Evolutionary conservation across 2,329 filamentous ascomycete genomes (phyloP), one percentile per base, ranked within the genome.

Genomic region (Falciphora oryzae): DNA sequence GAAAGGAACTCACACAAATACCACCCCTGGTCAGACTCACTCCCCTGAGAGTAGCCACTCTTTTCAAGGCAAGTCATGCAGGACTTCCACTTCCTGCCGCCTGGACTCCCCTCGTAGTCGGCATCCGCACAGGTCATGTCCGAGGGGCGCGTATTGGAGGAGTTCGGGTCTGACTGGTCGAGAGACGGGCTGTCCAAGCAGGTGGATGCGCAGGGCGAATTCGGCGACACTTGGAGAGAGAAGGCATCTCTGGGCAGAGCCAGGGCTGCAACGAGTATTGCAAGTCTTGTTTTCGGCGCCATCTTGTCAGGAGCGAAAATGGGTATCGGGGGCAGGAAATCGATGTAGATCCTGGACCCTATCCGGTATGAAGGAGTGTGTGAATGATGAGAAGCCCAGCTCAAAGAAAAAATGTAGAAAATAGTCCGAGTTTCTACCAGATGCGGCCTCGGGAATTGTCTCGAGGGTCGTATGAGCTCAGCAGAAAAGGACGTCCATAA

Each of bases 1-100:
- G 11, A 57, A 63, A 18, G 16, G 10, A 14, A 74, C 83, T 74
- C 77, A 85, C 83, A 84, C 58, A 85, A 68, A 66, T 85, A 85
- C 83, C 83, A 85, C 61, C 77, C 75, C 66, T 83, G 81, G 67
- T 86, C 83, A 64, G 73, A 85, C 72, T 85, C 82, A 8, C 65
- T 65, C 1, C 78, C 81, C 50, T 80, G 74, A 3, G 75, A 70
- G 66, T 79, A 84, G 13, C 75, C 76, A 72, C 83, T 85, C 32
- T 77, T 78, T 69, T 85, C 80, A 32, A 86, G 74, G 69, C 83
- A 86, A 53, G 73, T 78, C 71, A 85, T 75, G 69, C 83, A 86
- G 18, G 72, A 73, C 69, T 80, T 73, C 70, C 82, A 82, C 69
- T 80, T 83, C 63, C 75, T 74, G 1, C 83, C 83, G 3, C 70